phyloP scores from a whole-genome alignment of 2,329 filamentous ascomycete species.

The Helotiales sp. region DNA sequence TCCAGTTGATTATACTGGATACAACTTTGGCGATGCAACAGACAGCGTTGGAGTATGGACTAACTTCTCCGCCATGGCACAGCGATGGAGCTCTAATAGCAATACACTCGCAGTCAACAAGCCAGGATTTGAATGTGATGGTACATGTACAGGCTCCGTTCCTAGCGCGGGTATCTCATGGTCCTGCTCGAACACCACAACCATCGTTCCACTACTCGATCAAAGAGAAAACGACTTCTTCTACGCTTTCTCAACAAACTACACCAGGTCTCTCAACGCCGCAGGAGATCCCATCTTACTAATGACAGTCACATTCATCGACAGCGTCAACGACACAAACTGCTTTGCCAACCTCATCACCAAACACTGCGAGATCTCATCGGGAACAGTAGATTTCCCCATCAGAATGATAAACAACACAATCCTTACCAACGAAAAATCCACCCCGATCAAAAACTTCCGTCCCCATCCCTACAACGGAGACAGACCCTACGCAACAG shows the following conservation, averaged over 20 bases:
- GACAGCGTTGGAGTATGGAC: neutral
- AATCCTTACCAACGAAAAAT: neutral
- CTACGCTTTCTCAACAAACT: neutral
- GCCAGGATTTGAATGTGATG: neutral
- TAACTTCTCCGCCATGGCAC: neutral
- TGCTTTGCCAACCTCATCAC: neutral
- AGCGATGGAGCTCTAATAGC: neutral
- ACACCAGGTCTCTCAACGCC: neutral
- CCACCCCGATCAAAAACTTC: neutral
- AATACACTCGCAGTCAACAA: neutral
- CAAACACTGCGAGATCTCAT: neutral
- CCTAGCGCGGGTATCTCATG: neutral
- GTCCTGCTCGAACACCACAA: neutral
- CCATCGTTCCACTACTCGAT: neutral
- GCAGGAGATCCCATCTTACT: neutral
- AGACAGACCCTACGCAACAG: neutral
- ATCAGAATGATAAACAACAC: neutral
- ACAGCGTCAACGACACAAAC: neutral
- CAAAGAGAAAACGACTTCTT: neutral
- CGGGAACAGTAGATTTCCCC: neutral
- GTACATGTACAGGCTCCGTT: neutral
- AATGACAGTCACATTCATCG: neutral
- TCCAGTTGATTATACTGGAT: neutral
- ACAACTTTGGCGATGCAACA: neutral
- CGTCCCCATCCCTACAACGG: neutral